Evolutionary conservation across 768 basidiomycete genomes (phyloP).

Genomic region (Pisolithus albus): DNA sequence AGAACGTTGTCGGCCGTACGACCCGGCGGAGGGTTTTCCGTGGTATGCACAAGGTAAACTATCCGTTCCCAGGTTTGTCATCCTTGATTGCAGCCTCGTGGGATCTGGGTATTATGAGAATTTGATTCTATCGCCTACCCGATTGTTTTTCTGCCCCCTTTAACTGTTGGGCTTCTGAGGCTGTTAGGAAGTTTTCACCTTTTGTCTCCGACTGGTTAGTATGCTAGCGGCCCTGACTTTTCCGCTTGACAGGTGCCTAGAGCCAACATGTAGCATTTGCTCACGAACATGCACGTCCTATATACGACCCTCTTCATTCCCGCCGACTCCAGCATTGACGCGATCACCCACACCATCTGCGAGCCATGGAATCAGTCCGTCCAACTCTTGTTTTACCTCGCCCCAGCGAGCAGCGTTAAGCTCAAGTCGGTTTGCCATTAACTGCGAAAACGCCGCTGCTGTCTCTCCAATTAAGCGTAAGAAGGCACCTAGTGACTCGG

Average conservation of each 20-base stretch:
- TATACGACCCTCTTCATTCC: slow-evolving; percentile 24
- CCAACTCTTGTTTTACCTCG: slow-evolving; percentile 7
- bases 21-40: slow-evolving; percentile 7
- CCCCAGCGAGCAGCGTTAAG: slow-evolving; percentile 25
- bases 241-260: slow-evolving; percentile 22
- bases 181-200: neutral
- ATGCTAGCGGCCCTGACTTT: neutral
- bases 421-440: slow-evolving; percentile 18
- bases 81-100: too few species aligned
- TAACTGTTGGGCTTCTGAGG: neutral
- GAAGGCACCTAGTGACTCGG: slow-evolving; percentile 20
- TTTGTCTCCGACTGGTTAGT: neutral
- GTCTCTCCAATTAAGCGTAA: slow-evolving; percentile 19
- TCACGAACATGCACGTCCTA: slow-evolving; percentile 32
- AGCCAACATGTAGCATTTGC: slow-evolving; percentile 31
- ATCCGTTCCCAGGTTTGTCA: neutral
- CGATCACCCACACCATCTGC: slow-evolving; percentile 25
- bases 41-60: slow-evolving; percentile 17
- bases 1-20: slow-evolving; percentile 19
- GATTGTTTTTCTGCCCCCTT: neutral
- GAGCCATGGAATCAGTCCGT: slow-evolving; percentile 5
- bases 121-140: neutral
- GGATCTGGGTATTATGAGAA: too few species aligned
- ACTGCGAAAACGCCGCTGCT: slow-evolving; percentile 8
- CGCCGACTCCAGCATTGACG: slow-evolving; percentile 33